These are phyloP conservation scores for Erysimum cheiranthoides DNA, from an alignment of 345 rosid species.

Conservation along the genomic window DNA sequence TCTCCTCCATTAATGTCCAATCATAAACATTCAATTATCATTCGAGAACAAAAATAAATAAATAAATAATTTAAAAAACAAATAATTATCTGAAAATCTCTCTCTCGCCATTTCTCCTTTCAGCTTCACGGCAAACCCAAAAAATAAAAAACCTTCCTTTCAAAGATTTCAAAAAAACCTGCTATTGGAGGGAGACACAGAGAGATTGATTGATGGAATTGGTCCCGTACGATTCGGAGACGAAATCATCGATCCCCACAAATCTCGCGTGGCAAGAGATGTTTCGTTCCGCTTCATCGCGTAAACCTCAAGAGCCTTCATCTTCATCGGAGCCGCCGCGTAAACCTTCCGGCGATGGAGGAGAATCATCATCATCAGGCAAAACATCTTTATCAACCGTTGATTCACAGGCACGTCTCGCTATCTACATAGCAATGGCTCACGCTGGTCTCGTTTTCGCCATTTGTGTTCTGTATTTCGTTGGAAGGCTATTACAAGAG, in stretches of 20 bases:
- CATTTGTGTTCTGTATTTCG: slow-evolving; percentile 67
- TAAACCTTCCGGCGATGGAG: slow-evolving; percentile 23
- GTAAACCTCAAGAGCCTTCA: slow-evolving; percentile 60
- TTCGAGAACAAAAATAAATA: not conserved
- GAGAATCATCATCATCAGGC: slow-evolving; percentile 30
- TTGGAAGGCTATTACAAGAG: slow-evolving; percentile 77
- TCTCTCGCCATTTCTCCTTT: slow-evolving; percentile 8
- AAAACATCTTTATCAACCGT: slow-evolving; percentile 49
- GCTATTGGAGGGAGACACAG: slow-evolving; percentile 29
- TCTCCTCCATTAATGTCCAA: slow-evolving; percentile 40
- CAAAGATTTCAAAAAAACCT: slow-evolving; percentile 13
- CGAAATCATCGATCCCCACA: slow-evolving; percentile 50
- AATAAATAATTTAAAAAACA: not conserved
- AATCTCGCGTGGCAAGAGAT: slow-evolving; percentile 89
- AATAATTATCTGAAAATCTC: slow-evolving; percentile 13
- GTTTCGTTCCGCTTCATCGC: slow-evolving; percentile 87
- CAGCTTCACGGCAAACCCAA: slow-evolving; percentile 20
- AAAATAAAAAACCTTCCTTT: not conserved
- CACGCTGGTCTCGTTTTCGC: slow-evolving; percentile 89
- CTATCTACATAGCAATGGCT: slow-evolving; percentile 96
- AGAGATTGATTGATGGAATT: slow-evolving; percentile 65
- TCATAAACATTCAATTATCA: slow-evolving; percentile 43
- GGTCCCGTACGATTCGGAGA: slow-evolving; percentile 73
- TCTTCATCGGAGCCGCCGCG: slow-evolving; percentile 26
- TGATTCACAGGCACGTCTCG: slow-evolving; percentile 86